Evolutionary conservation across 1,284 basidiomycete species (phyloP).

Genomic region (Cryptococcus sp.): DNA sequence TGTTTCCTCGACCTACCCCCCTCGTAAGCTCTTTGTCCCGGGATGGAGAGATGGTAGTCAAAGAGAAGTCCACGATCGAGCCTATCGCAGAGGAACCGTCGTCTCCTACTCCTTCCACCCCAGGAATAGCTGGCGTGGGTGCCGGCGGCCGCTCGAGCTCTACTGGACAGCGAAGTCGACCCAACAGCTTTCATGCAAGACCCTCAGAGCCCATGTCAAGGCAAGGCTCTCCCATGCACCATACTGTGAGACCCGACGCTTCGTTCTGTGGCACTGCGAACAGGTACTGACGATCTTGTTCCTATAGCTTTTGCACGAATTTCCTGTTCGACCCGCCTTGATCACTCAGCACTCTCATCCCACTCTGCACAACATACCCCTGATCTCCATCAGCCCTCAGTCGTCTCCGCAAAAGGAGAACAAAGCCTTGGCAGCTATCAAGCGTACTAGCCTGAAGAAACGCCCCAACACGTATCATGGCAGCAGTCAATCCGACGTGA

Average conservation of each 20-base stretch:
- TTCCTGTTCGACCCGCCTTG: neutral
- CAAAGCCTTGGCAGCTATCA: slow-evolving; percentile 1
- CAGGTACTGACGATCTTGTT: neutral
- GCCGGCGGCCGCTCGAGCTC: slow-evolving; percentile 6
- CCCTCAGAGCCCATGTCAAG: neutral
- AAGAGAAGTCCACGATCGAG: neutral
- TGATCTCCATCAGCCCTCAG: slow-evolving; percentile 15
- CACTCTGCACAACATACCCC: slow-evolving; percentile 33
- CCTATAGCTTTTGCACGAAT: slow-evolving; percentile 1
- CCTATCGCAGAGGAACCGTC: neutral
- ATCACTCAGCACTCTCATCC: slow-evolving; percentile 15
- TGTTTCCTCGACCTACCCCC: slow-evolving; percentile 3
- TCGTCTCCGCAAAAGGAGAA: neutral
- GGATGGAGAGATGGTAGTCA: no score
- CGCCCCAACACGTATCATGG: slow-evolving; percentile 7
- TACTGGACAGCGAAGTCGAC: slow-evolving; percentile 6
- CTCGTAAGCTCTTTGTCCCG: neutral
- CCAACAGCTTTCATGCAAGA: slow-evolving; percentile 16
- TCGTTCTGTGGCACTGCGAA: neutral
- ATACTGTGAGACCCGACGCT: neutral
- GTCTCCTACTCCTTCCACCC: neutral
- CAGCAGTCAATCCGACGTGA: neutral
- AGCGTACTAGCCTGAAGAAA: neutral
- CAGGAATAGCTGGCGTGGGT: slow-evolving; percentile 23
- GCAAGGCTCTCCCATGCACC: neutral